Evolutionary conservation across 306 rosid genomes (phyloP).

Genomic region (Alnus rubra): DNA sequence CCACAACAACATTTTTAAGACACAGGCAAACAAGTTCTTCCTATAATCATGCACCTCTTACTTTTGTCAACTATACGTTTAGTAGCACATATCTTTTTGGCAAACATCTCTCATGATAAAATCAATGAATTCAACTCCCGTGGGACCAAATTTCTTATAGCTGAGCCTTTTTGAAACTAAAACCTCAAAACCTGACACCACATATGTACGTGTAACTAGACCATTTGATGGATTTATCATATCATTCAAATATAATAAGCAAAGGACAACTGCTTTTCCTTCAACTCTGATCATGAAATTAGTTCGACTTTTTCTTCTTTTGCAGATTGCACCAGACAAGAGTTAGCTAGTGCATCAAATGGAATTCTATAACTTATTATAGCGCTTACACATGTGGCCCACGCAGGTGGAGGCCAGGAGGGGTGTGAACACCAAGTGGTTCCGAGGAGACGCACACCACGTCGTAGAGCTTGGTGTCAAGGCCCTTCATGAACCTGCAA

Average conservation of each 20-base stretch:
- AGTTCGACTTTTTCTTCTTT: neutral
- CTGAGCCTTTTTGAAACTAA: conserved; percentile 21
- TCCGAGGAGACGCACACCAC: no score
- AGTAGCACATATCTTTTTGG: conserved; percentile 73
- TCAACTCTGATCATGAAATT: neutral
- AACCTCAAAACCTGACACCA: neutral
- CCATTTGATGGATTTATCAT: neutral
- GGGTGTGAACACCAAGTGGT: no score
- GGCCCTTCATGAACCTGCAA: no score
- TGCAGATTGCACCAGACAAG: neutral
- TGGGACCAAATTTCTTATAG: conserved; percentile 18
- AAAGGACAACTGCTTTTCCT: neutral
- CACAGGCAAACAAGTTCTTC: conserved; percentile 9
- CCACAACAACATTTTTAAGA: conserved; percentile 19
- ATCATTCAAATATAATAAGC: neutral
- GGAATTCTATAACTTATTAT: neutral
- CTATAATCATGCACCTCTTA: conserved; percentile 30
- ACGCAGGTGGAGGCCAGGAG: no score
- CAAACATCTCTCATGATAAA: conserved; percentile 81
- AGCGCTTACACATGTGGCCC: neutral
- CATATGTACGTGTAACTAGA: neutral
- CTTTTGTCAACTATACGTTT: conserved; percentile 70
- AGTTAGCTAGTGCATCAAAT: neutral
- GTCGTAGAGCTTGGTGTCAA: no score
- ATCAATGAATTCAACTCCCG: conserved; percentile 38